Base-by-base conservation (phyloP, 306 rosid species). In the Cicer pinnatifidum region DNA sequence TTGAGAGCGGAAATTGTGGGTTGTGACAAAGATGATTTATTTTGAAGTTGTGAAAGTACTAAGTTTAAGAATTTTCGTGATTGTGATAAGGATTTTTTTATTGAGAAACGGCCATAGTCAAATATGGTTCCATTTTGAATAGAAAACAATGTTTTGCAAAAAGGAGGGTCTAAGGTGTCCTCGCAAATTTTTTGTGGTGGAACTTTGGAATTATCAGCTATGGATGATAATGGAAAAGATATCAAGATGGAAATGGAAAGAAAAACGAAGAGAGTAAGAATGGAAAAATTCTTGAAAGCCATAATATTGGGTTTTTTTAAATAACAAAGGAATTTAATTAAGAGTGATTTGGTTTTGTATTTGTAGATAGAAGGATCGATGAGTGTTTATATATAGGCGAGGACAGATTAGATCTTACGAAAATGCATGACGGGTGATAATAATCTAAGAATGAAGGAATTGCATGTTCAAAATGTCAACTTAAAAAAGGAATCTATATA, bases 51-150 rank as follows among this genome's bases (percentile, higher is more conserved):
- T 39, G 84, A 83, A 15, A 87, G 64, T 3, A 92, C 74, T 1
- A 73, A 2, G 64, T 7, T 51, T 38, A 76, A 50, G 61, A 92
- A 92, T 9, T 82, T 86, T 2, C 80, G 72, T 20, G 96, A 86
- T 37, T 88, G 89, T 1, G 97, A 89, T 10, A 89, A 5, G 9
- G 98, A 86, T n/a, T 86, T 89, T 0, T 82, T 41, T 23, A 90
- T 60, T 0, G 90, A 82, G 16, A 77, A 48, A 2, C 93, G 84
- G 16, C 97, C 90, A 52, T 81, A 87, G 74, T 85, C 83, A 69
- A 83, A 79, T 10, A 86, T 67, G 75, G 33, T 87, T 71, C 85
- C 85, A 16, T 82, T 81, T 59, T 83, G 75, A 56, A 67, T 78
- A 6, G 85, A 86, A 6, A 90, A 90, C 11, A 85, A 73, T 0